Evolutionary conservation across 768 basidiomycete genomes (phyloP), one percentile per base, ranked within the genome.

Genomic region (Trametes cubensis): DNA sequence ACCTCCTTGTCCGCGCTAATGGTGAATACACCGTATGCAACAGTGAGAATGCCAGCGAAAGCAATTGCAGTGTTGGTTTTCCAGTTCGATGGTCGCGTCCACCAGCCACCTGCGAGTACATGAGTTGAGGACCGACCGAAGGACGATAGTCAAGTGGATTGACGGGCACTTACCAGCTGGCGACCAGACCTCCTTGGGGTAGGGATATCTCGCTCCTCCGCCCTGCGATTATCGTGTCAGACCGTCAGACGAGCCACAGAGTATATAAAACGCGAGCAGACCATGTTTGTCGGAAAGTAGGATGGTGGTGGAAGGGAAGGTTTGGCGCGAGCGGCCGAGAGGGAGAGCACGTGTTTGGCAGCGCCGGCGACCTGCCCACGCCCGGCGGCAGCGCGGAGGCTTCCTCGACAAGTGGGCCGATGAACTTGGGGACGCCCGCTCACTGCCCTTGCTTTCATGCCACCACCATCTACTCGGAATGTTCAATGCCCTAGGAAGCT

Each of bases 141-240:
- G 50, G 58, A 25, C 28, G 17, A 17, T 17, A 7, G 18, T 21
- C 4, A 48, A 57, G 18, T 42, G 49, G 39, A 45, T 44, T 46
- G 41, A 21, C n/a, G 40, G 55, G 38, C 20, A 77, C 75, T 63
- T 55, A 92, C 93, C 93, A 66, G 94, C 82, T 71, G 95, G 95
- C 23, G 94, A 89, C 93, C 94, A 98, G 58, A 97, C 95, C 71
- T 90, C 84, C 80, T 95, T 95, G 34, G 94, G 95, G 74, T 89
- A 97, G 10, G 94, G 93, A 81, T 92, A 97, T 77, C 92, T 87
- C 57, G 78, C 84, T 64, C 90, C 90, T 76, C 90, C 91, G 48
- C 91, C 91, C 91, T 92, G 40, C 11, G 38, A 20, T 41, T 8
- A 7, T 30, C n/a, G 15, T 55, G n/a, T 44, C 56, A 56, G 18